phyloP scores from a whole-genome alignment of 768 basidiomycete species.

The Pisolithus tinctorius region DNA sequence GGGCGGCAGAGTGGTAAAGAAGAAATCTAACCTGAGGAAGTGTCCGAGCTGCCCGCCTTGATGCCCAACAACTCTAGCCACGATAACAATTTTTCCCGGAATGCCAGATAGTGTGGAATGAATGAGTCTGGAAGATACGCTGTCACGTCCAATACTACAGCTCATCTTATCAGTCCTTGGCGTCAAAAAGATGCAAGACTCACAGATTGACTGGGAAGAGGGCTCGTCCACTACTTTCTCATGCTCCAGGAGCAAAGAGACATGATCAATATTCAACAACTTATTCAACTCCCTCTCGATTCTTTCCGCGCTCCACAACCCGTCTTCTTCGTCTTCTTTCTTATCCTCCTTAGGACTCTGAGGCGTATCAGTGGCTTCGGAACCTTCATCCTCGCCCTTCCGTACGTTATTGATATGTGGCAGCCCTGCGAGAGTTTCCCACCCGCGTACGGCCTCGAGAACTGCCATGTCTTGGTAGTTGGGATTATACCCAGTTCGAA shows the following conservation, averaged over 20 bases:
- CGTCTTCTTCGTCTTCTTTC: slow-evolving; percentile 51
- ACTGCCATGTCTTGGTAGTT: slow-evolving; percentile 99
- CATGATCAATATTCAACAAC: slow-evolving; percentile 60
- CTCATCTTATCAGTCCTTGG: background rate
- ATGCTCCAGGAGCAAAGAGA: slow-evolving; percentile 69
- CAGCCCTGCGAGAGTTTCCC: slow-evolving; percentile 68
- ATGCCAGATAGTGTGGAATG: slow-evolving; percentile 62
- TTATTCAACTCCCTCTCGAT: slow-evolving; percentile 52
- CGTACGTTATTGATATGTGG: slow-evolving; percentile 67
- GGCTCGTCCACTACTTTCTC: slow-evolving; percentile 58
- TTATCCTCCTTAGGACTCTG: slow-evolving; percentile 12
- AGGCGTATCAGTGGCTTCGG: slow-evolving; percentile 21
- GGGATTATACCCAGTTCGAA: slow-evolving; percentile 88
- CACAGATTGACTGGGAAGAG: slow-evolving; percentile 47
- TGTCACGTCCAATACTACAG: slow-evolving; percentile 67
- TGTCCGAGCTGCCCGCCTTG: slow-evolving; percentile 31
- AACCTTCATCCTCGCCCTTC: slow-evolving; percentile 37
- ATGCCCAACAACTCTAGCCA: slow-evolving; percentile 64
- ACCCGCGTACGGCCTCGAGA: slow-evolving; percentile 91
- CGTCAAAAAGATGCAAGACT: slow-evolving; percentile 21
- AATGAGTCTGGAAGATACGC: slow-evolving; percentile 86
- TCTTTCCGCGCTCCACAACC: slow-evolving; percentile 51
- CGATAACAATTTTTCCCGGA: slow-evolving; percentile 53
- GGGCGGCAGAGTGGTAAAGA: background rate
- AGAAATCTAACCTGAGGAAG: slow-evolving; percentile 33